Base-by-base conservation (phyloP, 2,329 filamentous ascomycete genomes). In the Colletotrichum zoysiae region DNA sequence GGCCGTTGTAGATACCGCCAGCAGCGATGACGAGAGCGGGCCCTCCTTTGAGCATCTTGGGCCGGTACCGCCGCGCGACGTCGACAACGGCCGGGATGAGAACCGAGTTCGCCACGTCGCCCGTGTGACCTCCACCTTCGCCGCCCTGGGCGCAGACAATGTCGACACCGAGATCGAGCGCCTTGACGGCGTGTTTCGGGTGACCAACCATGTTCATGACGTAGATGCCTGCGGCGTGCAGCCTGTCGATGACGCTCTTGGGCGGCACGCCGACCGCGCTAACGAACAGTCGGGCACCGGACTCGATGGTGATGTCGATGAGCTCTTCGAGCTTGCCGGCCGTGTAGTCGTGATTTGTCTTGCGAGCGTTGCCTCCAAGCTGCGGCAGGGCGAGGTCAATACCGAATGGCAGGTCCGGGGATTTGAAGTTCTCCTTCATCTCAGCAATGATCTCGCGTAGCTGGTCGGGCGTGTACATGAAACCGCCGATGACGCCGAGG, bases 191-290 rank as follows among this genome's bases (percentile, higher is more conserved):
- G 81, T 98, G 95, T 80, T 92, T 94, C 2, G 95, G 95, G 77
- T 95, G 93, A 0, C 95, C 95, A 26, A 98, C 95, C 95, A 98
- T 98, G 81, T 98, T 98, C 95, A 98, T 98, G 46, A 98, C 87
- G 71, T 97, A 79, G 51, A 98, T 93, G 0, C 93, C 93, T 0
- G 92, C 92, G 11, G 87, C 86, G 78, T 98, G 95, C 56, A 98
- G 86, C 57, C 90, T 84, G 76, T 93, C 90, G 69, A 98, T 92
- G 5, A 95, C 89, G 69, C 85, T 81, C 57, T 85, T 84, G 0
- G 95, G 94, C 20, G 95, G 95, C 30, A 98, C 92, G 11, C 95
- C 95, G 0, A 98, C 95, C 1, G 95, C 95, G 64, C 87, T 91
- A 53, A 98, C 94, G 79, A 98, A 98, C 60, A 98, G 83, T 78